These are phyloP conservation scores for Sclerotinia subarctica DNA, from an alignment of 2,329 filamentous ascomycete genomes.

Conservation along the genomic window DNA sequence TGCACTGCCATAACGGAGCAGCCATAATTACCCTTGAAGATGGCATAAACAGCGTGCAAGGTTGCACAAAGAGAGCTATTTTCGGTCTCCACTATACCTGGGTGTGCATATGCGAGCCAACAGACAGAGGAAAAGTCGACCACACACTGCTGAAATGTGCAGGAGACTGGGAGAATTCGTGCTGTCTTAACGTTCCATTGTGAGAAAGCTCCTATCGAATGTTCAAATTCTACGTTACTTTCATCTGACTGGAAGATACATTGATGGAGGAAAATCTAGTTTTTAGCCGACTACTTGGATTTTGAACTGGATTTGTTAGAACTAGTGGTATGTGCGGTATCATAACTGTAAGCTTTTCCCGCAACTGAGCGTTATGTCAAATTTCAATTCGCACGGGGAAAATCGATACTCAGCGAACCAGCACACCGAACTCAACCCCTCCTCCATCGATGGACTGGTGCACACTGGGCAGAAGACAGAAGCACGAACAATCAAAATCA, in stretches of 20 bases:
- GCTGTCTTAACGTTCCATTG: conserved; percentile 5
- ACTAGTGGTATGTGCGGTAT: conserved; percentile 7
- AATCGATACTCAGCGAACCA: conserved; percentile 16
- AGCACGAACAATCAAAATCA: conserved; percentile 5
- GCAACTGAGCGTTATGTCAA: conserved; percentile 8
- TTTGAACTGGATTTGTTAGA: background rate
- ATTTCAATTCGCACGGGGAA: conserved; percentile 17
- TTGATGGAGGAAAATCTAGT: background rate
- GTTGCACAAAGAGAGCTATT: conserved; percentile 20
- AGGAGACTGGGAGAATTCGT: conserved; percentile 9
- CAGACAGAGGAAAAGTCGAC: conserved; percentile 14
- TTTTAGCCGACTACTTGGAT: background rate
- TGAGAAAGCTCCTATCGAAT: background rate
- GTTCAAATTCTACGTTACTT: background rate
- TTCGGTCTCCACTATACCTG: conserved; percentile 11
- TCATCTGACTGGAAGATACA: conserved; percentile 1
- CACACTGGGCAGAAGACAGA: background rate
- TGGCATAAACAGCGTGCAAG: conserved; percentile 4
- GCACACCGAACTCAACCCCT: background rate
- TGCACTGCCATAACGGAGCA: conserved; percentile 15
- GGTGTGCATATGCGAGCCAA: conserved; percentile 21
- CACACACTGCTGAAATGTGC: conserved; percentile 19
- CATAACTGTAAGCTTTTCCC: background rate
- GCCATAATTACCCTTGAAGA: conserved; percentile 11
- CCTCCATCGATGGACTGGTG: background rate